Base-by-base conservation (phyloP, 441 rosid genomes). In the Gossypium lobatum region DNA sequence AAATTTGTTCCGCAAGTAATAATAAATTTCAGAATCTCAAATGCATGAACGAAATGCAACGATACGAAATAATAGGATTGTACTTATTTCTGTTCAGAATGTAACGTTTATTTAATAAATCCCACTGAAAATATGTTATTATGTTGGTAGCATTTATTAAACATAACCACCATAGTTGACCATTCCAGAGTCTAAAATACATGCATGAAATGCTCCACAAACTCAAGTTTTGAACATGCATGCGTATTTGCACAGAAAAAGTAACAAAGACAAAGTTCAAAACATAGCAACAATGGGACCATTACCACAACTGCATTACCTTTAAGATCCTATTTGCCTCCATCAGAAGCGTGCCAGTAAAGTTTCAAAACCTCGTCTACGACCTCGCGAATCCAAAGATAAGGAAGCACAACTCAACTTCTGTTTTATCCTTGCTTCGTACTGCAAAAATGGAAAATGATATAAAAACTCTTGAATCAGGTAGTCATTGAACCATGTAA, bases 401-500 rank as follows among this genome's bases (percentile, higher is more conserved):
- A 16, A n/a, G 20, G 20, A 60, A 46, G 28, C 0, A n/a, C 72
- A 80, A 67, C 73, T 75, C 71, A 80, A 70, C 87, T 80, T 89
- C 83, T 62, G n/a, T 66, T 69, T 6, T 79, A 11, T 72, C 73
- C 34, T 14, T 55, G 70, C 60, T 62, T 61, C 46, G 75, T 72
- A 63, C 48, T 87, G 85, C 80, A 86, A 84, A 48, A 80, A 64
- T 75, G 45, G 73, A 18, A 37, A 69, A 73, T 46, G 73, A 39
- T 3, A 70, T 39, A 74, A 42, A 54, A 26, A 28, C 4, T 28
- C 42, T 61, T 61, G 42, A 28, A 61, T 28, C 18, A 61, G 65
- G 65, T 26, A 26, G 11, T 52, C 45, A 3, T 4, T 25, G 25
- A 58, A 58, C 25, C 34, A 11, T 25, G 37, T 58, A 58, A n/a